Evolutionary conservation across 2,329 filamentous ascomycete species (phyloP).

Genomic region (Trichophyton mentagrophytes): DNA sequence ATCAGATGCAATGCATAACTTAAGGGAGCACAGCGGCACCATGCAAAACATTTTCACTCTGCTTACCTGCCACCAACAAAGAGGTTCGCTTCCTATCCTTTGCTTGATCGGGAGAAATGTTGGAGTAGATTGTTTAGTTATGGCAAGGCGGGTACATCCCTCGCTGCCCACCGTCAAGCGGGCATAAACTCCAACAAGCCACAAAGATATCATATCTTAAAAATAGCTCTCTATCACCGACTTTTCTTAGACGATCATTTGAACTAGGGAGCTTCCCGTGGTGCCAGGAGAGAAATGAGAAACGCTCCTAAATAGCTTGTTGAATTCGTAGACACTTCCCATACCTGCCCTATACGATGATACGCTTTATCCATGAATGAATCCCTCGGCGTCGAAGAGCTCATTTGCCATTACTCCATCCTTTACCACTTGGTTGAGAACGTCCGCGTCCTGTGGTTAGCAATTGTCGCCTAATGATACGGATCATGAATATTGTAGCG

Average conservation of each 20-base stretch:
- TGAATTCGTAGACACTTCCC: neutral
- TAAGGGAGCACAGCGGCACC: constrained; percentile 4
- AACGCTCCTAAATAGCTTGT: neutral
- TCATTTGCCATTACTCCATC: neutral
- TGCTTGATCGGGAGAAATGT: neutral
- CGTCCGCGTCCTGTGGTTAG: neutral
- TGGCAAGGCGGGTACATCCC: neutral
- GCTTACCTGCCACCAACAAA: constrained; percentile 7
- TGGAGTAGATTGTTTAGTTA: neutral
- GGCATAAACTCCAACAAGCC: neutral
- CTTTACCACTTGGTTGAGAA: constrained; percentile 8
- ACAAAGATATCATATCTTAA: neutral
- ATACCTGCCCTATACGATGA: neutral
- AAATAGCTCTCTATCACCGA: constrained; percentile 1
- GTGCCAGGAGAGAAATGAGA: neutral
- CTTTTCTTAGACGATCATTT: neutral
- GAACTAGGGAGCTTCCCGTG: neutral
- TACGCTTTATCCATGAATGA: neutral
- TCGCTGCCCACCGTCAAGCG: neutral
- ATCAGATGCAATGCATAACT: constrained; percentile 2
- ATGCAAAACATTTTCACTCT: constrained; percentile 6
- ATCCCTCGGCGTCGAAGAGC: neutral
- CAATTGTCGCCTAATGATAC: neutral
- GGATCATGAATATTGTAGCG: neutral
- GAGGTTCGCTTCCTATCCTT: neutral